Conservation (phyloP, 2,329 filamentous ascomycete genomes). For the Ascochyta rabiei region DNA sequence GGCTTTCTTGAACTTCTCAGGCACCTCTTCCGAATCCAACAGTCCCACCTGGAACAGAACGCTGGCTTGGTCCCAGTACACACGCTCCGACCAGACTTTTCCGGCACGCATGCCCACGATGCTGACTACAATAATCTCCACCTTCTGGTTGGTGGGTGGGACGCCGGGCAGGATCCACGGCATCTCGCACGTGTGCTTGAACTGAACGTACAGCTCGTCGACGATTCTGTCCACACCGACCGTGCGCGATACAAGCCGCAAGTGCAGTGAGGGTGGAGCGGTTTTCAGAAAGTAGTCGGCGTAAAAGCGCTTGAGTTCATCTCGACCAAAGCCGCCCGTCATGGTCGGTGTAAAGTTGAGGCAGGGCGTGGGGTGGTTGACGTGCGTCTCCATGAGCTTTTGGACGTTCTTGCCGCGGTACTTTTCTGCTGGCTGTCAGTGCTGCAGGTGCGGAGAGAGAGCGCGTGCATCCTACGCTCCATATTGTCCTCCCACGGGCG, state of each 20-base stretch:
- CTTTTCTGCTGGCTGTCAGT: conserved; percentile 37
- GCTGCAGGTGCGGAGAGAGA: not conserved
- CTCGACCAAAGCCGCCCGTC: conserved; percentile 52
- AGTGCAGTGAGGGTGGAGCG: conserved; percentile 55
- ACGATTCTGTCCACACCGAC: conserved; percentile 65
- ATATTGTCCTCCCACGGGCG: conserved; percentile 51
- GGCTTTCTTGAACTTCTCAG: conserved; percentile 51
- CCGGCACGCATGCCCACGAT: conserved; percentile 62
- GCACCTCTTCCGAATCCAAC: conserved; percentile 62
- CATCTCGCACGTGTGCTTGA: conserved; percentile 62
- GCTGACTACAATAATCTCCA: conserved; percentile 63
- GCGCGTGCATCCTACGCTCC: conserved; percentile 32
- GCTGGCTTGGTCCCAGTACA: conserved; percentile 68
- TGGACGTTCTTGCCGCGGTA: conserved; percentile 44
- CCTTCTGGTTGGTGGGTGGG: conserved; percentile 60
- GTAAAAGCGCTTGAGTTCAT: conserved; percentile 60
- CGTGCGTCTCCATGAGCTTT: conserved; percentile 49
- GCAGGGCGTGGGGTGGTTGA: conserved; percentile 44
- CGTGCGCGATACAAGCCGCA: conserved; percentile 64
- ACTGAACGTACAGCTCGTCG: conserved; percentile 64
- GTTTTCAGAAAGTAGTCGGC: conserved; percentile 60
- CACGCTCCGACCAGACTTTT: conserved; percentile 61
- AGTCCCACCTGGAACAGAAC: conserved; percentile 65
- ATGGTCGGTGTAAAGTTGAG: conserved; percentile 54
- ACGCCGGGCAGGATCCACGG: conserved; percentile 66